A percentile compares a stretch with the other conserved stretches of the same genome.
Conservation (phyloP, 768 basidiomycete genomes). For the Amanita exitialis region DNA sequence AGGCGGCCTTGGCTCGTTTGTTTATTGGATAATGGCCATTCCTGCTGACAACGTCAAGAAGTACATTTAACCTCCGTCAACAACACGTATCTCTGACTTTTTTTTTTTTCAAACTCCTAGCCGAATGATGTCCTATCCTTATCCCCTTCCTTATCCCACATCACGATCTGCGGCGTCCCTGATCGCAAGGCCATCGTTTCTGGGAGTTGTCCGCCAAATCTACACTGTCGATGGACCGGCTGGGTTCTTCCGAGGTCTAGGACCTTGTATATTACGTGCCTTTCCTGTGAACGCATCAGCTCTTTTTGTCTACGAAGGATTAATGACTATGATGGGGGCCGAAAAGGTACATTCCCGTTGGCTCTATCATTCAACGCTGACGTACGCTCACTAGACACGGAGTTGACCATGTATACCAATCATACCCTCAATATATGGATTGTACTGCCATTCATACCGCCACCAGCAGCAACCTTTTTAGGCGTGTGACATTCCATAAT, state of each 20-base stretch:
- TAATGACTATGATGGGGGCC: conserved; percentile 55
- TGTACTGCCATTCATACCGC: conserved; percentile 1
- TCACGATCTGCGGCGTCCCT: conserved; percentile 13
- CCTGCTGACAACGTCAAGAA: conserved; percentile 81
- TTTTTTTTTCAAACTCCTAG: conserved; percentile 19
- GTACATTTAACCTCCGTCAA: conserved; percentile 21
- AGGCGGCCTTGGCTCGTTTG: conserved; percentile 52
- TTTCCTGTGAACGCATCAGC: conserved; percentile 77
- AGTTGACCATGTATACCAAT: conserved; percentile 5
- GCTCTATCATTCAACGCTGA: conserved; percentile 14
- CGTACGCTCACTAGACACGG: conserved; percentile 5
- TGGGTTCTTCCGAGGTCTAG: conserved; percentile 59
- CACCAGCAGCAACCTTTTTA: conserved; percentile 15
- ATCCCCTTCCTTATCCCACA: conserved; percentile 32
- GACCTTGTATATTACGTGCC: conserved; percentile 58
- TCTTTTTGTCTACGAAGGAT: conserved; percentile 69
- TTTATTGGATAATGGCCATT: conserved; percentile 60
- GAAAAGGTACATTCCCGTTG: conserved; percentile 41
- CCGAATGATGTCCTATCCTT: conserved; percentile 56
- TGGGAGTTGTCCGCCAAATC: conserved; percentile 40
- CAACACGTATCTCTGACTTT: background rate
- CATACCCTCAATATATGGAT: background rate
- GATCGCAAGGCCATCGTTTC: conserved; percentile 34
- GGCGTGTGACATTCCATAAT: conserved; percentile 22
- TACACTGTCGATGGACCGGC: conserved; percentile 38